phyloP scores from a whole-genome alignment of 257 asterid genomes.

The Solanum pimpinellifolium region DNA sequence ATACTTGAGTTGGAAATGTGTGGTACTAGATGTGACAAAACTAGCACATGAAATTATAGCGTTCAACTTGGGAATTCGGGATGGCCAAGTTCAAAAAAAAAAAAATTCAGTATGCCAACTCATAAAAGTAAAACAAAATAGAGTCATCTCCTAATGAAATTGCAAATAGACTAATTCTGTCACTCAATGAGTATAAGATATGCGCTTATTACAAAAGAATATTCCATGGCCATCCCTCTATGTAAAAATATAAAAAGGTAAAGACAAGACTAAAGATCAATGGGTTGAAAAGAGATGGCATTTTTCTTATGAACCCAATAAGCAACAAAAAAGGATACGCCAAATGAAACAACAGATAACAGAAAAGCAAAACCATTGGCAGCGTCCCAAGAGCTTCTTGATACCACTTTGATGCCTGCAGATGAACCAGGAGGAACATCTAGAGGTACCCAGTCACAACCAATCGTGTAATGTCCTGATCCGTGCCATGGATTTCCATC shows the following conservation, averaged over 20 bases:
- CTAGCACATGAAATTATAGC: neutral
- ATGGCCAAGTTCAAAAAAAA: no score
- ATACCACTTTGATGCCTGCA: conserved; percentile 14
- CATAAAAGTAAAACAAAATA: neutral
- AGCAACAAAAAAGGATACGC: conserved; percentile 52
- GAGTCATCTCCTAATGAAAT: neutral
- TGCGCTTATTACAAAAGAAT: conserved; percentile 2
- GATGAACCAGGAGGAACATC: conserved; percentile 38
- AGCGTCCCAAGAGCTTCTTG: conserved; percentile 61
- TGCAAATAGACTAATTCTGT: neutral
- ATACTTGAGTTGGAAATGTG: neutral
- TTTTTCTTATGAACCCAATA: conserved; percentile 42
- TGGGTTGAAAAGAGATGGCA: conserved; percentile 39
- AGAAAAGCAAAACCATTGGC: conserved; percentile 68
- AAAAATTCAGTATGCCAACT: neutral
- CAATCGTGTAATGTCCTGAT: conserved; percentile 52
- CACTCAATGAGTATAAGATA: neutral
- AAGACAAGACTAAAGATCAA: conserved; percentile 12
- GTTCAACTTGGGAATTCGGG: no score
- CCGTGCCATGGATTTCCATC: conserved; percentile 79
- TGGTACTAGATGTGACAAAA: neutral
- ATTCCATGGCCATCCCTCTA: neutral
- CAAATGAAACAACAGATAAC: conserved; percentile 50
- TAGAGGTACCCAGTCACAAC: conserved; percentile 67
- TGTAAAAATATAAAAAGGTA: neutral